phyloP scores from a whole-genome alignment of 192 early-diverging fungal species.

The Entomortierella beljakovae region DNA sequence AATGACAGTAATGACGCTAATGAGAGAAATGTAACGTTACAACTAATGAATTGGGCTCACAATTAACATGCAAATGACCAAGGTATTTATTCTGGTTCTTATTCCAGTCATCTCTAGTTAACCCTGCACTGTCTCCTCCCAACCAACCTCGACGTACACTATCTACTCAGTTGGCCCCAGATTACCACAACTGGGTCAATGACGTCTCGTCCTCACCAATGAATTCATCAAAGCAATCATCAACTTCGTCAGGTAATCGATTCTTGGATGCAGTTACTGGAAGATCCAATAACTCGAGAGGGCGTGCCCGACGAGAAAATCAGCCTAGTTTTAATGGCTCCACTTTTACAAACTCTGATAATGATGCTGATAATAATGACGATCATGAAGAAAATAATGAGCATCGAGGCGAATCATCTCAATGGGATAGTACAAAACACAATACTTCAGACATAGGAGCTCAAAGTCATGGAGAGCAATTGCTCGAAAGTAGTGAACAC shows the following conservation, averaged over 20 bases:
- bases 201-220: slow-evolving; percentile 17
- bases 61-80: neutral
- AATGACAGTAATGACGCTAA: neutral
- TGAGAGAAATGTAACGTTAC: neutral
- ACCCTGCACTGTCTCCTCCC: slow-evolving; percentile 22
- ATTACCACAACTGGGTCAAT: slow-evolving; percentile 43
- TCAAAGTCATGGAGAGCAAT: no score
- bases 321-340: slow-evolving; percentile 48
- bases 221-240: neutral
- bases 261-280: slow-evolving; percentile 40
- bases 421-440: no score
- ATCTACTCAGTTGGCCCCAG: slow-evolving; percentile 32
- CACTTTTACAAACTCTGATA: slow-evolving; percentile 36
- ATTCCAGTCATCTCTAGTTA: neutral
- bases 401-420: neutral
- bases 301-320: slow-evolving; percentile 38
- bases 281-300: slow-evolving; percentile 6
- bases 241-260: slow-evolving; percentile 4
- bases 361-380: slow-evolving; percentile 4
- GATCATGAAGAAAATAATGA: neutral
- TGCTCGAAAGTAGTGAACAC: no score
- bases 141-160: slow-evolving; percentile 46
- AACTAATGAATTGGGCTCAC: slow-evolving; percentile 1
- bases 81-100: neutral
- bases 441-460: no score